A percentile compares a stretch with the other conserved stretches of the same genome.
phyloP scores from a whole-genome alignment of 1,284 basidiomycete genomes.

The Calocybe gambosa region DNA sequence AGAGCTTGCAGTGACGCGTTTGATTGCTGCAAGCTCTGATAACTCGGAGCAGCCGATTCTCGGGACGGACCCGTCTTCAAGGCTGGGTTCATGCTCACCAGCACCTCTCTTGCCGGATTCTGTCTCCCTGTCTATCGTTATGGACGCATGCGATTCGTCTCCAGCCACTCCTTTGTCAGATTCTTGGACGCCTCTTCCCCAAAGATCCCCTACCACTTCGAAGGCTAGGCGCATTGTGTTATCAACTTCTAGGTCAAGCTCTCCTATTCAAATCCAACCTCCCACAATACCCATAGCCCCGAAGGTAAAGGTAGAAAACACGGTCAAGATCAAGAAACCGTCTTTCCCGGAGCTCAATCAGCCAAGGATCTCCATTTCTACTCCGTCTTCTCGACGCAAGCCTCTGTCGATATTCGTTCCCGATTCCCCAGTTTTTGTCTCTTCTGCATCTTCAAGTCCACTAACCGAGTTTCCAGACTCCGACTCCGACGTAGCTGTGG shows the following conservation, averaged over 20 bases:
- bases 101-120: constrained; percentile 4
- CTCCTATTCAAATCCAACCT: not conserved
- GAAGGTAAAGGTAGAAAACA: not conserved
- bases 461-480: constrained; percentile 7
- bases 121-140: not conserved
- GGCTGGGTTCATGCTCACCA: not conserved
- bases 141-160: not conserved
- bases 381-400: not conserved
- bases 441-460: constrained; percentile 14
- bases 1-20: constrained; percentile 7
- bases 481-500: constrained; percentile 7
- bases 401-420: not conserved
- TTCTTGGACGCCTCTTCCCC: not conserved
- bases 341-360: not conserved
- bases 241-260: not conserved
- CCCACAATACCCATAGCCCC: not conserved
- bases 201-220: not conserved
- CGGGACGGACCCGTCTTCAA: not conserved
- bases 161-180: not conserved
- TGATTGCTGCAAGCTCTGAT: constrained; percentile 4
- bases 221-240: not conserved
- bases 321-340: constrained; percentile 1
- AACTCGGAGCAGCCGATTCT: not conserved
- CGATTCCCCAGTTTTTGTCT: constrained; percentile 13
- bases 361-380: not conserved